These are phyloP conservation scores for Ricinus communis DNA, from an alignment of 345 rosid species.

Conservation along the genomic window DNA sequence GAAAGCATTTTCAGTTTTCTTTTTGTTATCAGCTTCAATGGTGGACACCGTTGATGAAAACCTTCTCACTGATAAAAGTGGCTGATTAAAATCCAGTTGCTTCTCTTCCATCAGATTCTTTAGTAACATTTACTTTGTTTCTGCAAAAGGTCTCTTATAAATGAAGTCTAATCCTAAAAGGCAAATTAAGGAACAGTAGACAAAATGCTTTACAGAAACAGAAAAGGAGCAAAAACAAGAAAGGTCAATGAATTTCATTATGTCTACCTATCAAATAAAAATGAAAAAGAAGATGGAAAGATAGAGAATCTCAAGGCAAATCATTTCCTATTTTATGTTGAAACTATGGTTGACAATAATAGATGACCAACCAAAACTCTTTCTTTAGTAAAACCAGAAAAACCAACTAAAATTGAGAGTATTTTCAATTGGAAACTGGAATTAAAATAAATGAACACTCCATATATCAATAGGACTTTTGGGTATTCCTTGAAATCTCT, in stretches of 20 bases:
- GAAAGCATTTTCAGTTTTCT: conserved; percentile 39
- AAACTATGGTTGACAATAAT: neutral
- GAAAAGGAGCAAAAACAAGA: neutral
- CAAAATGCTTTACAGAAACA: neutral
- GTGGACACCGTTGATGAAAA: conserved; percentile 36
- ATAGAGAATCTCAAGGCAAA: neutral
- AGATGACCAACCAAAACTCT: neutral
- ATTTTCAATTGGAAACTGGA: neutral
- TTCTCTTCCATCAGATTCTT: conserved; percentile 73
- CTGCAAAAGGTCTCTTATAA: conserved; percentile 25
- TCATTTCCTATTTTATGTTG: neutral
- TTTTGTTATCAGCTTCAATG: conserved; percentile 42
- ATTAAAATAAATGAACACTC: neutral
- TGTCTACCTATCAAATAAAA: too few relatives aligned
- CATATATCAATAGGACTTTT: neutral
- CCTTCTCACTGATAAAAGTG: conserved; percentile 72
- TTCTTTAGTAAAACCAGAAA: neutral
- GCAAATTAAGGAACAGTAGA: conserved; percentile 7
- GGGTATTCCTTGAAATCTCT: neutral
- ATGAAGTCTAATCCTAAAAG: conserved; percentile 16
- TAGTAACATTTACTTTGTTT: conserved; percentile 30
- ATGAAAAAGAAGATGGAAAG: neutral
- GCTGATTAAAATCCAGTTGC: conserved; percentile 74
- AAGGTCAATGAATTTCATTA: neutral
- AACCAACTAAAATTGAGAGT: neutral